These are phyloP conservation scores for Leccinum subatratum DNA, from an alignment of 1,284 basidiomycete species.

Conservation along the genomic window DNA sequence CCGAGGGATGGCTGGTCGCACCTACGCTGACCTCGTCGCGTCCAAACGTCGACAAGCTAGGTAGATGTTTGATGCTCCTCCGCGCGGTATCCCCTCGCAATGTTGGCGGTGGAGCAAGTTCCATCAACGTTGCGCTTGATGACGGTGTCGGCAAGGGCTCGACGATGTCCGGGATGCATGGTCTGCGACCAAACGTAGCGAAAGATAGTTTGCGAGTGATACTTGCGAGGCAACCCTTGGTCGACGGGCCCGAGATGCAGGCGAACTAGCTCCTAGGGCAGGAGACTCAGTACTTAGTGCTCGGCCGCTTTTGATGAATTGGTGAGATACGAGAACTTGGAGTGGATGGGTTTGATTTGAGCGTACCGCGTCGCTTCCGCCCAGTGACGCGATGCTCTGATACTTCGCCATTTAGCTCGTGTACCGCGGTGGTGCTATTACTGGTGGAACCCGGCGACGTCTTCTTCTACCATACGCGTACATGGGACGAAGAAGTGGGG, in stretches of 20 bases:
- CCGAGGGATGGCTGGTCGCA: slow-evolving; percentile 13
- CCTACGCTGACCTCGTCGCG: slow-evolving; percentile 2
- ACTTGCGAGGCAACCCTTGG: slow-evolving; percentile 24
- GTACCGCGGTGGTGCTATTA: slow-evolving; percentile 9
- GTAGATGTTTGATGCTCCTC: slow-evolving; percentile 23
- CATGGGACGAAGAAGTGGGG: slow-evolving; percentile 18
- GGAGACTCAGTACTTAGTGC: slow-evolving; percentile 17
- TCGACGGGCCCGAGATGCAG: slow-evolving; percentile 16
- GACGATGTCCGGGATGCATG: slow-evolving; percentile 4
- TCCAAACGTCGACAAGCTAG: slow-evolving; percentile 20
- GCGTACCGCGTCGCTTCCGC: slow-evolving; percentile 12
- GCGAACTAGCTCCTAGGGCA: slow-evolving; percentile 13
- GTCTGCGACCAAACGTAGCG: slow-evolving; percentile 19
- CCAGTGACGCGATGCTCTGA: slow-evolving; percentile 8
- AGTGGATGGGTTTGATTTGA: slow-evolving; percentile 17
- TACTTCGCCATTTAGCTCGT: slow-evolving; percentile 13
- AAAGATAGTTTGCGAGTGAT: slow-evolving; percentile 32
- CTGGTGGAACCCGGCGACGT: slow-evolving; percentile 15
- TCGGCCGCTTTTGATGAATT: slow-evolving; percentile 23
- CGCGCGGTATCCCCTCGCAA: slow-evolving; percentile 11
- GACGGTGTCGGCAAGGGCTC: slow-evolving; percentile 20
- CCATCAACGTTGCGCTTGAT: slow-evolving; percentile 10
- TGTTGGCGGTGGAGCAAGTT: slow-evolving; percentile 22
- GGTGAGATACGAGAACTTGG: slow-evolving; percentile 22
- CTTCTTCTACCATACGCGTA: slow-evolving; percentile 33